Base-by-base conservation (phyloP, 305 asterid species). In the Fraxinus latifolia region DNA sequence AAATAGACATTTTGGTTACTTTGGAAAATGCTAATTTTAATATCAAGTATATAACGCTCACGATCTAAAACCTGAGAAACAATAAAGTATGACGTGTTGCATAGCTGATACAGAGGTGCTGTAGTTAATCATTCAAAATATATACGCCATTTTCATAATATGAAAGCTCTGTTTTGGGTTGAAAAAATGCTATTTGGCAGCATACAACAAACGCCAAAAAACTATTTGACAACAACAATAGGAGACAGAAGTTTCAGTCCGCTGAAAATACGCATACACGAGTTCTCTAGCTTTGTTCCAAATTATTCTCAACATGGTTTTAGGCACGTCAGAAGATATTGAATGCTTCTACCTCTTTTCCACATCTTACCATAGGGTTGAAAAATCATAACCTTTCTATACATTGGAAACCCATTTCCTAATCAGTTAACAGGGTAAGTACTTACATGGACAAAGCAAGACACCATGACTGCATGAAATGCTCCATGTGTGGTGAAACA, bases 401-500 rank as follows among this genome's bases (percentile, higher is more conserved):
- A 58, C 68, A 14, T 1, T 21, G 75, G 81, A 65, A 75, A 58
- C 17, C 44, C 39, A 58, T 21, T 31, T 74, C 47, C 37, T 21
- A 72, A 47, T 19, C 68, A 77, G 72, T 70, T 23, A 79, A 68
- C 7, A 37, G 81, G 8, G 77, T 60, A 75, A 21, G 17, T 65
- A 86, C 99, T 91, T 91, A 96, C 99, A 90, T 88, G 84, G 98
- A 92, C 89, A 96, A 86, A 87, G 99, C 98, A 78, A 89, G 81
- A 83, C 98, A 96, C 99, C 99, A 96, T 19, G 95, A 74, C 89
- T 92, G 97, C 99, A 96, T 90, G 89, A 96, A 96, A 91, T 96
- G 99, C 89, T 93, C 99, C 99, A 96, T 90, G 85, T 93, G 98
- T 15, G 97, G 98, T 74, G 99, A 88, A 79, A 96, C 99, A 78